These are phyloP conservation scores for Trichoderma atroviride DNA, from an alignment of 2,329 filamentous ascomycete species.

Conservation along the genomic window DNA sequence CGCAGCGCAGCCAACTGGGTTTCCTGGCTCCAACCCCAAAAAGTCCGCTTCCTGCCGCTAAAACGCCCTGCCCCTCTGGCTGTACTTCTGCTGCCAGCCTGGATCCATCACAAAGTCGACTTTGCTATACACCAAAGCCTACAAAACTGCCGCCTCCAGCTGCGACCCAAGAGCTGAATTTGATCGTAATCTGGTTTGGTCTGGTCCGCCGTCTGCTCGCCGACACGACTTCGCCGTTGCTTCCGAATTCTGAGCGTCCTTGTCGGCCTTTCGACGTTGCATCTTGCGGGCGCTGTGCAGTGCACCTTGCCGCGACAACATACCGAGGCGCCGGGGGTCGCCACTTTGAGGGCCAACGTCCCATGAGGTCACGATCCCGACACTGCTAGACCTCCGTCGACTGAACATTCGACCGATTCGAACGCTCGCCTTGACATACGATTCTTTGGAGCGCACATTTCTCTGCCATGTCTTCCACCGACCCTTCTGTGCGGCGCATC, in stretches of 20 bases:
- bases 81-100: constrained; percentile 13
- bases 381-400: background rate
- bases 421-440: background rate
- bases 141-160: constrained; percentile 4
- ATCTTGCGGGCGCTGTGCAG: background rate
- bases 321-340: constrained; percentile 23
- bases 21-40: constrained; percentile 19
- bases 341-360: constrained; percentile 19
- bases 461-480: constrained; percentile 59
- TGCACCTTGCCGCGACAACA: constrained; percentile 7
- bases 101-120: constrained; percentile 21
- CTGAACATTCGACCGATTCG: background rate
- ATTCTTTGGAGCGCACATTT: background rate
- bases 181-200: background rate
- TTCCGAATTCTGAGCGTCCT: background rate
- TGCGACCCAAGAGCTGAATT: background rate
- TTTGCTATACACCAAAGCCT: background rate
- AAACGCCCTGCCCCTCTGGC: constrained; percentile 23
- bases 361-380: constrained; percentile 11
- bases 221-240: constrained; percentile 3
- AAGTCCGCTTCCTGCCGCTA: constrained; percentile 24
- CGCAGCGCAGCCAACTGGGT: constrained; percentile 20
- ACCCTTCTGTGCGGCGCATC: constrained; percentile 62
- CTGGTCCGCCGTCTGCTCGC: background rate
- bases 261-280: background rate